Percentiles rank a stretch among this genome's conserved stretches.
Evolutionary conservation across 257 asterid species (phyloP).

Genomic region (Fraxinus americana): DNA sequence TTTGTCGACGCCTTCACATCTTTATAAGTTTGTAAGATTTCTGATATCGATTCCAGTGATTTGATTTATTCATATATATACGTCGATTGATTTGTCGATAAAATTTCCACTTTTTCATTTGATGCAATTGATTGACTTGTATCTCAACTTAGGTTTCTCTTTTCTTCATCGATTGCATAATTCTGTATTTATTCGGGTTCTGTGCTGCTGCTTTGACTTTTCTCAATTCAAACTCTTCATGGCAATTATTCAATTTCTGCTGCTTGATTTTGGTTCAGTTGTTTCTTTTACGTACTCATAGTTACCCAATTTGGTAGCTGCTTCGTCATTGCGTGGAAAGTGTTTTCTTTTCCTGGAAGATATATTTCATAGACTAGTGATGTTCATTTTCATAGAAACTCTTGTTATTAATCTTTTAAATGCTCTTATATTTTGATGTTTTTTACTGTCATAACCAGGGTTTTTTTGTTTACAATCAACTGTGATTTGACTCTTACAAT

Average conservation of each 20-base stretch:
- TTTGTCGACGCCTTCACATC: constrained; percentile 31
- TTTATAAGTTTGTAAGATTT: constrained; percentile 29
- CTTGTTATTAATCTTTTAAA: not conserved
- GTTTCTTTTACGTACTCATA: not conserved
- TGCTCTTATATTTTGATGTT: not conserved
- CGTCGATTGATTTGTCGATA: not conserved
- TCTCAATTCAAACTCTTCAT: not conserved
- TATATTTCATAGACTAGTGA: not conserved
- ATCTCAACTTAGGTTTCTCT: not conserved
- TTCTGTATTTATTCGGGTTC: not conserved
- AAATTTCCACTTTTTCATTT: not conserved
- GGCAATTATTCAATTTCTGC: not conserved
- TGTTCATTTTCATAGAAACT: not conserved
- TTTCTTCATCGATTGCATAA: not conserved
- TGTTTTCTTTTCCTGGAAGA: not conserved
- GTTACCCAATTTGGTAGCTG: not conserved
- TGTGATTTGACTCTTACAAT: not conserved
- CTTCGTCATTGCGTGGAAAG: not conserved
- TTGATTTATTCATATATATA: not conserved
- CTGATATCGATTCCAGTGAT: not conserved
- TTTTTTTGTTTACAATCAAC: not conserved
- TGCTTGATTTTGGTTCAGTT: not conserved
- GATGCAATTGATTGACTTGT: not conserved
- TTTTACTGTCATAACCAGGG: not conserved
- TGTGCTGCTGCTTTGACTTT: not conserved